Evolutionary conservation across 371 early-diverging fungal species (phyloP).

Genomic region (Rhizopus stolonifer): DNA sequence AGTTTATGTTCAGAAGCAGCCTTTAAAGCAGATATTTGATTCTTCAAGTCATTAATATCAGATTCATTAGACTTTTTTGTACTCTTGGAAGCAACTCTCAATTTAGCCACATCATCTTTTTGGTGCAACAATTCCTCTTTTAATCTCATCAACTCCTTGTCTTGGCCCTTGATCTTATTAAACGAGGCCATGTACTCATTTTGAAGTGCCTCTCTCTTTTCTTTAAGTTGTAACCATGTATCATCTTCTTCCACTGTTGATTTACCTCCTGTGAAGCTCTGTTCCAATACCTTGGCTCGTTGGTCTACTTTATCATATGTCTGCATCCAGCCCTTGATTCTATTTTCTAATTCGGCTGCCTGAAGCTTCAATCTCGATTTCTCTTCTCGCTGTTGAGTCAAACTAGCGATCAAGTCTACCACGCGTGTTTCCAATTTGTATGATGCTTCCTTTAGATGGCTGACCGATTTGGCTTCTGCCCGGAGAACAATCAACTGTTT

Average conservation of each 20-base stretch:
- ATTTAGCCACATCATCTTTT: conserved; percentile 72
- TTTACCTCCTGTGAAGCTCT: conserved; percentile 44
- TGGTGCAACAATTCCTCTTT: conserved; percentile 62
- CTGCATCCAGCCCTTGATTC: conserved; percentile 71
- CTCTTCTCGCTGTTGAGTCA: conserved; percentile 75
- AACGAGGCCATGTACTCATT: conserved; percentile 41
- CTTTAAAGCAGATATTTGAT: conserved; percentile 53
- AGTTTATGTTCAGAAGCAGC: conserved; percentile 30
- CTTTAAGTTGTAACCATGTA: conserved; percentile 54
- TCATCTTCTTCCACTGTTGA: conserved; percentile 35
- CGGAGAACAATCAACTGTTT: conserved; percentile 66
- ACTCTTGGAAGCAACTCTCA: conserved; percentile 45
- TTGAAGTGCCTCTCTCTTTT: conserved; percentile 49
- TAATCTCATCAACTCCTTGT: conserved; percentile 59
- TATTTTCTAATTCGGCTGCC: conserved; percentile 61
- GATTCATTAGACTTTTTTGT: conserved; percentile 29
- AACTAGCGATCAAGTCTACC: conserved; percentile 81
- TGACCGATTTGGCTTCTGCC: conserved; percentile 86
- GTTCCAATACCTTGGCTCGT: conserved; percentile 53
- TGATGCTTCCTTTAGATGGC: conserved; percentile 92
- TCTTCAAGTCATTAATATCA: conserved; percentile 48
- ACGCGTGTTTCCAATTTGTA: conserved; percentile 93
- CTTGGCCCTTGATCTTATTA: conserved; percentile 60
- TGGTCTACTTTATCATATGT: conserved; percentile 60
- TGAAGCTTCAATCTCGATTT: conserved; percentile 60